Evolutionary conservation across 768 basidiomycete genomes (phyloP), one percentile per base, ranked within the genome.

Genomic region (Serendipita sp.): DNA sequence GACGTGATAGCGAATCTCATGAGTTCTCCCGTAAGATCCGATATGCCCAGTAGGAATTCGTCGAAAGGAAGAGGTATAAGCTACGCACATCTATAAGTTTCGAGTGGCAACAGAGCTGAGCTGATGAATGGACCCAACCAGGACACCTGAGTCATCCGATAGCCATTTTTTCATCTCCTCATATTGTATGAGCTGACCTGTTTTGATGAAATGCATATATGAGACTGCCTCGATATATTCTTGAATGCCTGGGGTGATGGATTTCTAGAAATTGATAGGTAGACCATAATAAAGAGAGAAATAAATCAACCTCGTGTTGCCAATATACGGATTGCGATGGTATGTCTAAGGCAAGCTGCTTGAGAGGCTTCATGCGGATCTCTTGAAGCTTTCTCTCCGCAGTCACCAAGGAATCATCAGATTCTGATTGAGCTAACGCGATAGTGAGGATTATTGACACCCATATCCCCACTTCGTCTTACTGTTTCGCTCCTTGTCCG

Each of bases 141-240:
- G 80, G 46, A 76, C 72, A 16, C 86, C 87, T 29, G 82, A 73
- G 2, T 79, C 74, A 71, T 85, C 84, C 33, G 76, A 79, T 40
- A 96, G 74, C 0, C 83, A 77, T 13, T 75, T 68, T 70, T 91
- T 87, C 16, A 89, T 86, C 67, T 86, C 78, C 27, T 76, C 71
- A 67, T 81, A 87, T 3, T 85, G 78, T 63, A 96, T 81, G 64
- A 96, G 75, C 2, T 79, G 73, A 36, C 80, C 78, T 67, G 84
- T 76, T 65, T 88, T 82, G 60, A 95, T 80, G 71, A 88, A 97
- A 73, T 93, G 82, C 0, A 88, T 80, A 71, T 97, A 93, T 69
- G 90, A 87, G 64, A 92, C 75, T 1, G 89, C 93, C 73, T 98
- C 96, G 67, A 97, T 90, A 74, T 92, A 98, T 75, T 98, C 96